phyloP scores from a whole-genome alignment of 1,139 yeast genomes.

The Pichia sp. region DNA sequence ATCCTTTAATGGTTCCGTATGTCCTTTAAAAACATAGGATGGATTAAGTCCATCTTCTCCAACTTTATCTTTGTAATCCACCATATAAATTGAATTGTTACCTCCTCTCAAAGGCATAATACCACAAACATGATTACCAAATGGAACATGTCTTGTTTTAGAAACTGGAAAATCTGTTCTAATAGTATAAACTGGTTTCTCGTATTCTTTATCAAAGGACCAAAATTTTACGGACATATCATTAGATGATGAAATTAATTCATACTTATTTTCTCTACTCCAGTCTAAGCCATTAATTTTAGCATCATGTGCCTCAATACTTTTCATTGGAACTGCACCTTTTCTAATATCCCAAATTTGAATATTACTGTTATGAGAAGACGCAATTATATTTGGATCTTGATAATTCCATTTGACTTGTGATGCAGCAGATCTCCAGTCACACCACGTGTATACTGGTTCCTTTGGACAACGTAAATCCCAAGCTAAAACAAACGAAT shows the following conservation, averaged over 20 bases:
- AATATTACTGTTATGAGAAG: constrained; percentile 75
- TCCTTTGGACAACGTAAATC: constrained; percentile 72
- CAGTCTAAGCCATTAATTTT: constrained; percentile 89
- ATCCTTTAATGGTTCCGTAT: constrained; percentile 76
- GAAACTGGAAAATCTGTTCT: constrained; percentile 79
- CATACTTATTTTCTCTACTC: constrained; percentile 50
- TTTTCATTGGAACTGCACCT: constrained; percentile 68
- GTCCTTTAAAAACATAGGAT: constrained; percentile 66
- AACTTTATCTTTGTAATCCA: constrained; percentile 41
- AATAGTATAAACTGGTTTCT: constrained; percentile 52
- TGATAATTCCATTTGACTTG: constrained; percentile 90
- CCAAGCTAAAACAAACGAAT: constrained; percentile 83
- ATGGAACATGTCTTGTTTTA: constrained; percentile 82
- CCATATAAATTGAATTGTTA: constrained; percentile 61
- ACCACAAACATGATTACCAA: constrained; percentile 79
- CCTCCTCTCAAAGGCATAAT: constrained; percentile 92
- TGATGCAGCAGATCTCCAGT: constrained; percentile 91
- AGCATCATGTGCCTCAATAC: constrained; percentile 67
- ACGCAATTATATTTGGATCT: constrained; percentile 72
- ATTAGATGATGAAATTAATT: constrained; percentile 74
- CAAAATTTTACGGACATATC: constrained; percentile 85
- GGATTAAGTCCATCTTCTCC: constrained; percentile 45
- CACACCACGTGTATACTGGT: constrained; percentile 77
- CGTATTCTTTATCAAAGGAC: constrained; percentile 47
- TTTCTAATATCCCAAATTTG: constrained; percentile 84